phyloP scores from a whole-genome alignment of 2,329 filamentous ascomycete species.

The Cladosporium sphaerospermum region DNA sequence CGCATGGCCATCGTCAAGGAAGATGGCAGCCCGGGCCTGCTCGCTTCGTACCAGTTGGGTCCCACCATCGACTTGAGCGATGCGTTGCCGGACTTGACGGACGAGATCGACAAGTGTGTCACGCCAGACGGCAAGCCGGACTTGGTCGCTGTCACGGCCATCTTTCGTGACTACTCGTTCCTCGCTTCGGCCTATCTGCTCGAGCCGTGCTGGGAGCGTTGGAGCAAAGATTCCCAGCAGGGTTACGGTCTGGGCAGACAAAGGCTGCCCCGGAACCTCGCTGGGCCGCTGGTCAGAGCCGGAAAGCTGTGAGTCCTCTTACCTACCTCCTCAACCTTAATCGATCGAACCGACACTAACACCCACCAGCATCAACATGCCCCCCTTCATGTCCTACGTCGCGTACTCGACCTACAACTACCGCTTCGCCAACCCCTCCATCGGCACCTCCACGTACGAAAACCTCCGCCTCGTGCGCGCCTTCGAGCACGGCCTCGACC shows the following conservation, averaged over 20 bases:
- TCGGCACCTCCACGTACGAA: conserved; percentile 47
- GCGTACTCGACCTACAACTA: conserved; percentile 61
- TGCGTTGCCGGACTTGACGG: conserved; percentile 72
- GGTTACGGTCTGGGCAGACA: conserved; percentile 73
- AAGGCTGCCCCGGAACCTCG: conserved; percentile 64
- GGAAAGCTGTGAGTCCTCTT: conserved; percentile 67
- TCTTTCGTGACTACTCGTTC: conserved; percentile 91
- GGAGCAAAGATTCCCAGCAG: conserved; percentile 50
- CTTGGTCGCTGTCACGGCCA: conserved; percentile 72
- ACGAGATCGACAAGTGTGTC: conserved; percentile 45
- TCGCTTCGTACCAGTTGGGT: conserved; percentile 68
- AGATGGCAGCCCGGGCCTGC: conserved; percentile 67
- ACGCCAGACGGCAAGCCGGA: conserved; percentile 58
- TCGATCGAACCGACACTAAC: not conserved
- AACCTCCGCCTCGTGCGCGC: conserved; percentile 80
- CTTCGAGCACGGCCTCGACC: conserved; percentile 84
- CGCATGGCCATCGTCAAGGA: conserved; percentile 73
- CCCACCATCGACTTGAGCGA: conserved; percentile 55
- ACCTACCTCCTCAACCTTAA: not conserved
- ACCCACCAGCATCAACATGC: conserved; percentile 58
- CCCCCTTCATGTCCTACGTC: conserved; percentile 85
- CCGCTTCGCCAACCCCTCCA: conserved; percentile 49
- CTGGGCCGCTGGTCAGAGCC: conserved; percentile 75
- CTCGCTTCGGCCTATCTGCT: conserved; percentile 82
- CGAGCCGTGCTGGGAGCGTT: conserved; percentile 80